Percentiles rank a stretch among this genome's conserved stretches.
Conservation (phyloP, 805 yeast species). For the Teunomyces barrocoloradensis region DNA sequence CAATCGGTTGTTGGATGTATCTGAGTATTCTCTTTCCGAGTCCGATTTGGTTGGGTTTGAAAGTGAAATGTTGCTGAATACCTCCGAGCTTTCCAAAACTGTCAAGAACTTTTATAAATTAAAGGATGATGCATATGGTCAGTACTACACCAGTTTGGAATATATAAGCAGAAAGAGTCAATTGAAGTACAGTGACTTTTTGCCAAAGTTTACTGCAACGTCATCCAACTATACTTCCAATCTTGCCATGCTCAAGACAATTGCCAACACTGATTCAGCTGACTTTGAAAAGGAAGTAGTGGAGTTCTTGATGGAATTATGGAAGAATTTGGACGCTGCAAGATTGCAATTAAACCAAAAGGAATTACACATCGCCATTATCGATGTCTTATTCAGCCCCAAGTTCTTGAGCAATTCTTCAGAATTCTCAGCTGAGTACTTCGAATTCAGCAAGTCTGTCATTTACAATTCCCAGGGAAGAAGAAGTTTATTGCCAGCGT, state of each 20-base stretch:
- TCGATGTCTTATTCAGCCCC: slow-evolving; percentile 48
- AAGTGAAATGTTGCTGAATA: slow-evolving; percentile 17
- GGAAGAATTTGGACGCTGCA: slow-evolving; percentile 58
- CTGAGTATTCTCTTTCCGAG: slow-evolving; percentile 8
- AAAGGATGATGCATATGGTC: slow-evolving; percentile 39
- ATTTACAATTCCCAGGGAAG: slow-evolving; percentile 55
- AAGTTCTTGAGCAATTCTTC: slow-evolving; percentile 38
- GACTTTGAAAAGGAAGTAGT: slow-evolving; percentile 19
- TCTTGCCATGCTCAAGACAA: slow-evolving; percentile 19
- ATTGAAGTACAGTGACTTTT: neutral
- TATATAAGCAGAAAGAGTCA: neutral
- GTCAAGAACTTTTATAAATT: slow-evolving; percentile 41
- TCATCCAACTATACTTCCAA: slow-evolving; percentile 25
- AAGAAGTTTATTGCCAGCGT: slow-evolving; percentile 62
- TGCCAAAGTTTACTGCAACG: slow-evolving; percentile 13
- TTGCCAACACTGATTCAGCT: slow-evolving; percentile 7
- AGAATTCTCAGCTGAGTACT: slow-evolving; percentile 25
- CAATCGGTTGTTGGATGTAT: slow-evolving; percentile 18
- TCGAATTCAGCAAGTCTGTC: slow-evolving; percentile 40
- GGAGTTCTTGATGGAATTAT: slow-evolving; percentile 42
- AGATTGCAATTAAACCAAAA: slow-evolving; percentile 66
- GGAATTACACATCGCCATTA: slow-evolving; percentile 55
- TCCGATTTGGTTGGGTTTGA: slow-evolving; percentile 16
- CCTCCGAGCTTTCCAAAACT: slow-evolving; percentile 18
- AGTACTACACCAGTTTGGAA: slow-evolving; percentile 16